Evolutionary conservation across 306 rosid genomes (phyloP).

Genomic region (Quercus robur): DNA sequence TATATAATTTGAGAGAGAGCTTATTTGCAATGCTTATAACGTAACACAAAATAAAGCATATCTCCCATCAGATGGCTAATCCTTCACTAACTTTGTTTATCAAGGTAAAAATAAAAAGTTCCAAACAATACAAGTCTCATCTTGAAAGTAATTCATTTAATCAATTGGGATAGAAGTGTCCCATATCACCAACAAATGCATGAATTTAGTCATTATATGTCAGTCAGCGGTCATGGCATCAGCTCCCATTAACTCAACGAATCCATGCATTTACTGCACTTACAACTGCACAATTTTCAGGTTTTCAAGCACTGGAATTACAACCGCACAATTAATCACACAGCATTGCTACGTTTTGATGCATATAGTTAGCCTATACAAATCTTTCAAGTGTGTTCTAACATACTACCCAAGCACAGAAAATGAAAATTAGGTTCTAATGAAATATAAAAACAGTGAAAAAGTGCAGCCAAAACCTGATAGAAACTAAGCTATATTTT

Average conservation of each 20-base stretch:
- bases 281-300: neutral
- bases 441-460: neutral
- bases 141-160: neutral
- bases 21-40: neutral
- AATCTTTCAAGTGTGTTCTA: neutral
- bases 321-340: neutral
- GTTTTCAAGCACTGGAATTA: neutral
- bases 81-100: neutral
- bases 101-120: neutral
- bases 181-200: too few species aligned
- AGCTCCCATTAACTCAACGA: neutral
- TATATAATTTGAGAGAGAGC: neutral
- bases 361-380: neutral
- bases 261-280: neutral
- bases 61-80: neutral
- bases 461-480: neutral
- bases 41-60: neutral
- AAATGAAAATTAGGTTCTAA: neutral
- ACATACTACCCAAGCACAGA: neutral
- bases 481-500: neutral
- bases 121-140: neutral
- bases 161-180: too few species aligned
- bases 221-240: neutral
- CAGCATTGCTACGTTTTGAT: neutral
- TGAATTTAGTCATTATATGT: neutral